Evolutionary conservation across 805 yeast genomes (phyloP).

Genomic region (Naumovozyma castellii): DNA sequence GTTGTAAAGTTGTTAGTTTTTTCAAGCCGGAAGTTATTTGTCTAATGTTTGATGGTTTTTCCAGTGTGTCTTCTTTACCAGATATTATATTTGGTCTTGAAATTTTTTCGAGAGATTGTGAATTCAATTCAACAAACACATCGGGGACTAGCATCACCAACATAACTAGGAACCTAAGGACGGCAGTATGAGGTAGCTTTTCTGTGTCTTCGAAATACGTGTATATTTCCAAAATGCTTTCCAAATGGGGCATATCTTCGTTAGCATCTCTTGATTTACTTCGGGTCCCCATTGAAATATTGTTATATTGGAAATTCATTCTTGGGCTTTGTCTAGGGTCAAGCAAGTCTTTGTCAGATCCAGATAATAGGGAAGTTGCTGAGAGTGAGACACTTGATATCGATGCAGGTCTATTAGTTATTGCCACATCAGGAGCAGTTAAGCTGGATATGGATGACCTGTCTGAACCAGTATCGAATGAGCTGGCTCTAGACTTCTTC

Average conservation of each 20-base stretch:
- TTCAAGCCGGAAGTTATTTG: conserved; percentile 20
- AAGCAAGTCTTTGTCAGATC: not conserved
- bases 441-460: conserved; percentile 12
- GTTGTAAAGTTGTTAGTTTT: conserved; percentile 14
- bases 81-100: conserved; percentile 7
- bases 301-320: not conserved
- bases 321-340: not conserved
- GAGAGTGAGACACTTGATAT: not conserved
- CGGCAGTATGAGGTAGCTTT: conserved; percentile 21
- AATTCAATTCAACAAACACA: conserved; percentile 18
- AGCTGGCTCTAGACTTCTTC: not conserved
- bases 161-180: conserved; percentile 19
- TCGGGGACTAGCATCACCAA: conserved; percentile 22
- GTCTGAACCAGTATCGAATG: not conserved
- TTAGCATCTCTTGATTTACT: not conserved
- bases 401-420: conserved; percentile 3
- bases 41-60: conserved; percentile 9
- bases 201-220: conserved; percentile 21
- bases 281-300: not conserved
- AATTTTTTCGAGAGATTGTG: conserved; percentile 16
- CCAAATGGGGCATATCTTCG: conserved; percentile 6
- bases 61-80: conserved; percentile 2
- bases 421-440: conserved; percentile 14
- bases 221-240: conserved; percentile 20
- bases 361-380: not conserved